Evolutionary conservation across 768 basidiomycete species (phyloP).

Genomic region (Termitomyces sp.): DNA sequence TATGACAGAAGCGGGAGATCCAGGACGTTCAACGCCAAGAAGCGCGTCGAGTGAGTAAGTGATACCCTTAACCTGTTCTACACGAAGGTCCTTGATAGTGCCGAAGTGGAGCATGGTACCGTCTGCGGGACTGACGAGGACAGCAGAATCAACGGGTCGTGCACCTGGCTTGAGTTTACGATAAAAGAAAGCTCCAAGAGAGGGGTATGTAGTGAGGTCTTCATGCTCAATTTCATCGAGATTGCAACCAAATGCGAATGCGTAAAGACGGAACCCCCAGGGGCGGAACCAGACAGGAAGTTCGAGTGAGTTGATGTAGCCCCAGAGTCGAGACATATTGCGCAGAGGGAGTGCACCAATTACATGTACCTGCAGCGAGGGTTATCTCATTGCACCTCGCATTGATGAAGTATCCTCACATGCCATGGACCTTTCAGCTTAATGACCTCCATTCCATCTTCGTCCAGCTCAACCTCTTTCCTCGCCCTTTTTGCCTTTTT

Average conservation of each 20-base stretch:
- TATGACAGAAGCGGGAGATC: slow-evolving; percentile 35
- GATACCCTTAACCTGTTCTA: slow-evolving; percentile 97
- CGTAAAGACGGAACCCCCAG: slow-evolving; percentile 79
- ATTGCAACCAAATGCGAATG: slow-evolving; percentile 89
- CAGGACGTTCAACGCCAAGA: slow-evolving; percentile 66
- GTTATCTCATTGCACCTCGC: background rate
- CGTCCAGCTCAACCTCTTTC: slow-evolving; percentile 71
- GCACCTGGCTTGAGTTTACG: slow-evolving; percentile 75
- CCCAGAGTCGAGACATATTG: slow-evolving; percentile 96
- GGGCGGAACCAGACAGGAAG: slow-evolving; percentile 96
- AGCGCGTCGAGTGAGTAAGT: slow-evolving; percentile 95
- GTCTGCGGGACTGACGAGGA: slow-evolving; percentile 90
- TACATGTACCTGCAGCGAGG: slow-evolving; percentile 75
- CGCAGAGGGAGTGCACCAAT: slow-evolving; percentile 91
- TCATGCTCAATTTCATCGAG: slow-evolving; percentile 80
- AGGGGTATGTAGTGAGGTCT: slow-evolving; percentile 75
- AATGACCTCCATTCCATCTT: slow-evolving; percentile 78
- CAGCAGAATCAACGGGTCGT: slow-evolving; percentile 71
- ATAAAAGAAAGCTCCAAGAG: slow-evolving; percentile 96
- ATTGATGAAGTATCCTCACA: slow-evolving; percentile 36
- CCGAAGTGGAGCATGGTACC: slow-evolving; percentile 92
- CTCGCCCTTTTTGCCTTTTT: slow-evolving; percentile 43
- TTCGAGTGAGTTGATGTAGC: slow-evolving; percentile 88
- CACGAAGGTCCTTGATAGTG: slow-evolving; percentile 65
- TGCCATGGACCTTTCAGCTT: slow-evolving; percentile 90